Base-by-base conservation (phyloP, 2,329 filamentous ascomycete species). In the Onygenales sp. region DNA sequence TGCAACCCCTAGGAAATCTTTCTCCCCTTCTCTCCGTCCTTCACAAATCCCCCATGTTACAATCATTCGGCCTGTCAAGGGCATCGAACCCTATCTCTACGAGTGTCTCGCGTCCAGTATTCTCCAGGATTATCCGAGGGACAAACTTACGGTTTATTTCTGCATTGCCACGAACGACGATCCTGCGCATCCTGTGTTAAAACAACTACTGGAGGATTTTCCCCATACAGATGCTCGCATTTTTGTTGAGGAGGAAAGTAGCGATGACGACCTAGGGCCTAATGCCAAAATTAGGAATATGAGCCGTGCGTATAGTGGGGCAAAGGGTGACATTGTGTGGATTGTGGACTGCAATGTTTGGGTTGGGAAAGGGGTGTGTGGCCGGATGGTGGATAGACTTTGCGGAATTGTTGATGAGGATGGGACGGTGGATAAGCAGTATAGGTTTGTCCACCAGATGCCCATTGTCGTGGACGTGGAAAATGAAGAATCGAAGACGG, bases 281-380 rank as follows among this genome's bases (percentile, higher is more conserved):
- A 98, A 98, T 64, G 93, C 93, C n/a, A 98, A 98, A 75, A 94
- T 98, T 61, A 80, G 93, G 49, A 98, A 98, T 67, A 88, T 97
- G 77, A 96, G 91, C 67, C 82, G 89, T 43, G 91, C 89, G 2
- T 98, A 96, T 66, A 77, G 90, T 32, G 91, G 97, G 65, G 88
- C 90, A 1, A 85, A 85, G 58, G 86, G 87, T 1, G 90, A 96
- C 65, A 79, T 97, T 31, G 78, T 98, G 21, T 98, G 93, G 93
- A 85, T 96, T 49, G 80, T 95, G 17, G 93, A 98, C 71, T 96
- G 91, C 74, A 98, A 98, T 64, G 84, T 98, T 50, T 98, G 94
- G 93, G 79, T 96, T 37, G 83, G 83, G 5, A 82, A 76, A 43
- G 87, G 87, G 9, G 88, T 89, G 0, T 83, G 87, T 47, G 89